Conservation (phyloP, 441 rosid genomes). For the Hypseocharis bilobata region DNA sequence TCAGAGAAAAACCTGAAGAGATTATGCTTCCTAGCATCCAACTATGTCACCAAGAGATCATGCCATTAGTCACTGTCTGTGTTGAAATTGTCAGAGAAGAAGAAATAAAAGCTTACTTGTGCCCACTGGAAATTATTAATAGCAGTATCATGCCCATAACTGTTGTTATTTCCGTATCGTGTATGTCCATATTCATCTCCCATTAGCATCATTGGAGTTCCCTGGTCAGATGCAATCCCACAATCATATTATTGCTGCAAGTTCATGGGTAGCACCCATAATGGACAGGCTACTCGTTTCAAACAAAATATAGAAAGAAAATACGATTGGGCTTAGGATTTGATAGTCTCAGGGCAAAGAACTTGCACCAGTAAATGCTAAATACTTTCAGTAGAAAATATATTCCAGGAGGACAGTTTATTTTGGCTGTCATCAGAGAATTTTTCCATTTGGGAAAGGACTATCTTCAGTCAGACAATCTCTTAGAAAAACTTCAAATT, state of each 20-base stretch:
- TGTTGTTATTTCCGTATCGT: constrained; percentile 83
- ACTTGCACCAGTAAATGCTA: neutral
- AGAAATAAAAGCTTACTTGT: constrained; percentile 35
- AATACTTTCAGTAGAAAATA: neutral
- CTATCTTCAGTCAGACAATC: neutral
- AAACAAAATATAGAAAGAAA: neutral
- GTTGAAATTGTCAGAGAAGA: neutral
- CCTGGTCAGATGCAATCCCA: constrained; percentile 37
- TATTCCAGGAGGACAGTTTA: neutral
- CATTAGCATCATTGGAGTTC: constrained; percentile 92
- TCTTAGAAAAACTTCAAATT: no score
- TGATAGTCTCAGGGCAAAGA: neutral
- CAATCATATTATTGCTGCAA: neutral
- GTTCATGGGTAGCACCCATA: constrained; percentile 6
- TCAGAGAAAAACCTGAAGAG: constrained; percentile 82
- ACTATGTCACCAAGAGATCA: constrained; percentile 31
- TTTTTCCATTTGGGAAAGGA: neutral
- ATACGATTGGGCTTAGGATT: neutral
- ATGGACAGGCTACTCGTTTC: neutral
- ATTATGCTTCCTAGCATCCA: constrained; percentile 41
- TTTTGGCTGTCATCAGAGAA: no score
- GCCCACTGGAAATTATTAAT: constrained; percentile 82
- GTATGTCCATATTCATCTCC: constrained; percentile 94
- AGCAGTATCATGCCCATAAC: constrained; percentile 80
- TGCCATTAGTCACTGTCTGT: constrained; percentile 9